phyloP scores from a whole-genome alignment of 768 basidiomycete species.

The Epithele typhae region DNA sequence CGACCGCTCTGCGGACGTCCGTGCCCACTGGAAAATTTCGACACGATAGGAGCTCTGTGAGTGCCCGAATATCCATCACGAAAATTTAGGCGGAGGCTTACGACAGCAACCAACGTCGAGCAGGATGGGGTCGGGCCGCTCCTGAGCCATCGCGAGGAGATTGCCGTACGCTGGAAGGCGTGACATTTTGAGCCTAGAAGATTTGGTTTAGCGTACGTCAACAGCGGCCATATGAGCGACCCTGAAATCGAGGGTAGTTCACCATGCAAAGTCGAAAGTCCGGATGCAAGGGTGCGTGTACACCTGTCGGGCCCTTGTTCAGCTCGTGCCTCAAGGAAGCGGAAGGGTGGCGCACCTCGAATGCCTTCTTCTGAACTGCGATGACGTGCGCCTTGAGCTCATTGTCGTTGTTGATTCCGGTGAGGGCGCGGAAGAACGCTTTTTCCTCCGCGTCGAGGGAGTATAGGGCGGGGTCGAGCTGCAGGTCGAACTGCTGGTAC shows the following conservation, averaged over 20 bases:
- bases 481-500: too few relatives aligned
- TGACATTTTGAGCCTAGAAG: conserved; percentile 22
- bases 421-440: conserved; percentile 19
- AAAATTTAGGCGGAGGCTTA: conserved; percentile 18
- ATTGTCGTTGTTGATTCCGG: conserved; percentile 20
- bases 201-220: too few relatives aligned
- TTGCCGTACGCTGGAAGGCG: conserved; percentile 21
- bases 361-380: conserved; percentile 20
- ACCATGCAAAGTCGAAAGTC: conserved; percentile 15
- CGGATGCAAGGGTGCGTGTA: conserved; percentile 29
- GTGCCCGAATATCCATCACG: too few relatives aligned
- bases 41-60: conserved; percentile 12
- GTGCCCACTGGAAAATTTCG: conserved; percentile 31
- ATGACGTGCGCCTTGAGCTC: conserved; percentile 23
- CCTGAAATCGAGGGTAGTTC: too few relatives aligned
- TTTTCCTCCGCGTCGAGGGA: conserved; percentile 11
- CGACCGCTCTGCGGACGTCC: conserved; percentile 36
- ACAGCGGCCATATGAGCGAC: too few relatives aligned
- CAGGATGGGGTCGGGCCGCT: conserved; percentile 33
- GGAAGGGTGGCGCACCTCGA: conserved; percentile 6
- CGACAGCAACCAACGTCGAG: conserved; percentile 45
- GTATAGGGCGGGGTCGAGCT: conserved; percentile 6
- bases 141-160: conserved; percentile 32
- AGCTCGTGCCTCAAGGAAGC: too few relatives aligned
- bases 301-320: conserved; percentile 12